phyloP scores from a whole-genome alignment of 768 basidiomycete genomes.

The Hygrophoropsis aurantiaca region DNA sequence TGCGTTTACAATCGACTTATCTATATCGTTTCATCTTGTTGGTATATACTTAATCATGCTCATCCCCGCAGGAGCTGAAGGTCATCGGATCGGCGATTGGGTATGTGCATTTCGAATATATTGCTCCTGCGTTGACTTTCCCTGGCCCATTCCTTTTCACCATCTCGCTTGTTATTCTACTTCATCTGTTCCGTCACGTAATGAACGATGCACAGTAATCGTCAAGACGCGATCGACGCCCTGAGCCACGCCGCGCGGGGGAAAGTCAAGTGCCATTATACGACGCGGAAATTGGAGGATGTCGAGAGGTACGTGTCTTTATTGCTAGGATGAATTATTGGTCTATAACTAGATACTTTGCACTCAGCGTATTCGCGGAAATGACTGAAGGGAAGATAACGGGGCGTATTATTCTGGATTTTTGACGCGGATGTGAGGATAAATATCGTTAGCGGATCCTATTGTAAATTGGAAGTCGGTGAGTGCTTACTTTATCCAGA shows the following conservation, averaged over 20 bases:
- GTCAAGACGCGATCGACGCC: constrained; percentile 49
- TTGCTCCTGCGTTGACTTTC: no score
- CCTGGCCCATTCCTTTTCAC: neutral
- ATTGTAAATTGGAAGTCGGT: no score
- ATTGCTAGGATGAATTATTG: no score
- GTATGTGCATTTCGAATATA: constrained; percentile 8
- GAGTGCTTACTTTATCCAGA: no score
- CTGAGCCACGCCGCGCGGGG: constrained; percentile 42
- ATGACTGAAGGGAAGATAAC: constrained; percentile 13
- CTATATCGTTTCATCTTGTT: neutral
- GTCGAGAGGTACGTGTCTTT: constrained; percentile 22
- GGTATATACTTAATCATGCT: neutral
- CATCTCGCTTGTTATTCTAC: no score
- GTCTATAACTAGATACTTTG: no score
- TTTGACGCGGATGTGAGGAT: no score
- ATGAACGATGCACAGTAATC: constrained; percentile 20
- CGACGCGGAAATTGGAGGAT: constrained; percentile 23
- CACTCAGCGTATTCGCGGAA: constrained; percentile 18
- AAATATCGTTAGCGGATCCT: no score
- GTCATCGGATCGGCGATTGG: constrained; percentile 18
- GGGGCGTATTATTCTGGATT: constrained; percentile 19
- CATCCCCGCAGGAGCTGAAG: constrained; percentile 17
- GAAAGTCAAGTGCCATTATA: constrained; percentile 37
- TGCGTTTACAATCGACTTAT: no score
- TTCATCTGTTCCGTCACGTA: neutral